A percentile compares a stretch with the other conserved stretches of the same genome.
Evolutionary conservation across 768 basidiomycete species (phyloP).

Genomic region (Wakefieldia striispora): DNA sequence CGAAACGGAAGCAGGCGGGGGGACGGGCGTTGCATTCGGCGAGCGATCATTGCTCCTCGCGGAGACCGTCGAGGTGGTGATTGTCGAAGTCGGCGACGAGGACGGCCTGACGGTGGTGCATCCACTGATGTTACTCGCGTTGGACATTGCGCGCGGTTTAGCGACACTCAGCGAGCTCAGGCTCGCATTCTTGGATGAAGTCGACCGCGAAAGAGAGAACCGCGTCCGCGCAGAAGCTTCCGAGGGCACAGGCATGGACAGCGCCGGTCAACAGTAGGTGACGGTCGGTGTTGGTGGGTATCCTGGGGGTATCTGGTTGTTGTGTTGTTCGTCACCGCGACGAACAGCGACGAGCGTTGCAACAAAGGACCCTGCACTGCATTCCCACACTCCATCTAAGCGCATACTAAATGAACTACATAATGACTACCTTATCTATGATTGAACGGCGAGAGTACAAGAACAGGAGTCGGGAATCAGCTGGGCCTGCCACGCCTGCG

Average conservation of each 20-base stretch:
- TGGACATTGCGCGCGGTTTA: conserved; percentile 56
- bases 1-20: conserved; percentile 29
- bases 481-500: too few species aligned
- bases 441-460: too few species aligned
- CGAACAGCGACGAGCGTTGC: conserved; percentile 17
- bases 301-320: conserved; percentile 12
- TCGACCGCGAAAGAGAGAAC: conserved; percentile 40
- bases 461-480: too few species aligned
- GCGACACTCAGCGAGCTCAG: conserved; percentile 41
- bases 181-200: conserved; percentile 18
- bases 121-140: conserved; percentile 47
- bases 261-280: too few species aligned
- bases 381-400: conserved; percentile 18
- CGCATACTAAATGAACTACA: too few species aligned
- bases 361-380: background rate
- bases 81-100: conserved; percentile 24
- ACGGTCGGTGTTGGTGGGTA: conserved; percentile 23
- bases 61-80: conserved; percentile 26
- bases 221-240: conserved; percentile 50
- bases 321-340: conserved; percentile 18
- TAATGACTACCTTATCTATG: too few species aligned
- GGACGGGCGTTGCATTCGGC: conserved; percentile 52
- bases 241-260: conserved; percentile 43
- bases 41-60: conserved; percentile 34
- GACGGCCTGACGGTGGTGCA: conserved; percentile 47